Evolutionary conservation across 805 yeast genomes (phyloP).

Genomic region (Candida oleophila): DNA sequence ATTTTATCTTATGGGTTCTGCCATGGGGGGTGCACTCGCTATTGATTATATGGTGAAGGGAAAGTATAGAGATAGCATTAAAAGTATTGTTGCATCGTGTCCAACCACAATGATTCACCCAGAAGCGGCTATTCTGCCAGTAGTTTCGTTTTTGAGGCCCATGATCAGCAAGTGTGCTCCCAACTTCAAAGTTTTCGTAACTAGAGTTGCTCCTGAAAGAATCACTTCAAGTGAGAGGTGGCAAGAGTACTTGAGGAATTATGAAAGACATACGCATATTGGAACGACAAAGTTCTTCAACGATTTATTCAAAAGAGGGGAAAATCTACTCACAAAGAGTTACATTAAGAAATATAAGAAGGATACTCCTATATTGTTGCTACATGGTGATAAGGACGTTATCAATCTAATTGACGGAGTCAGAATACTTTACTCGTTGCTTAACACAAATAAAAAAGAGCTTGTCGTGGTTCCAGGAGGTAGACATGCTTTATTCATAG

Average conservation of each 20-base stretch:
- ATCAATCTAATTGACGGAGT: conserved; percentile 58
- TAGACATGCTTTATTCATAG: conserved; percentile 47
- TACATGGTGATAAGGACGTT: conserved; percentile 65
- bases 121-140: conserved; percentile 49
- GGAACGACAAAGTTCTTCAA: conserved; percentile 56
- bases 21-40: conserved; percentile 80
- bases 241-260: conserved; percentile 40
- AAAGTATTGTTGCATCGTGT: conserved; percentile 51
- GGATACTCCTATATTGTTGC: conserved; percentile 48
- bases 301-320: conserved; percentile 67
- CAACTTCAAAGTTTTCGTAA: conserved; percentile 34
- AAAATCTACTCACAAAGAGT: conserved; percentile 38
- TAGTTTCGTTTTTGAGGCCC: conserved; percentile 42
- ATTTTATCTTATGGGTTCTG: conserved; percentile 61
- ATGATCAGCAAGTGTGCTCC: conserved; percentile 42
- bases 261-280: conserved; percentile 35
- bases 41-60: conserved; percentile 64
- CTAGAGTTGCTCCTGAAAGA: conserved; percentile 40
- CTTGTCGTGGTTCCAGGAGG: conserved; percentile 27
- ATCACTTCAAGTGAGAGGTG: conserved; percentile 51
- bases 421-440: conserved; percentile 34
- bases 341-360: conserved; percentile 34
- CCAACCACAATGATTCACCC: conserved; percentile 64
- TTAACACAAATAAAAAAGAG: conserved; percentile 31
- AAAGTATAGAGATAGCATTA: conserved; percentile 42